Conservation (phyloP, 768 basidiomycete species). For the Amanita thiersii region DNA sequence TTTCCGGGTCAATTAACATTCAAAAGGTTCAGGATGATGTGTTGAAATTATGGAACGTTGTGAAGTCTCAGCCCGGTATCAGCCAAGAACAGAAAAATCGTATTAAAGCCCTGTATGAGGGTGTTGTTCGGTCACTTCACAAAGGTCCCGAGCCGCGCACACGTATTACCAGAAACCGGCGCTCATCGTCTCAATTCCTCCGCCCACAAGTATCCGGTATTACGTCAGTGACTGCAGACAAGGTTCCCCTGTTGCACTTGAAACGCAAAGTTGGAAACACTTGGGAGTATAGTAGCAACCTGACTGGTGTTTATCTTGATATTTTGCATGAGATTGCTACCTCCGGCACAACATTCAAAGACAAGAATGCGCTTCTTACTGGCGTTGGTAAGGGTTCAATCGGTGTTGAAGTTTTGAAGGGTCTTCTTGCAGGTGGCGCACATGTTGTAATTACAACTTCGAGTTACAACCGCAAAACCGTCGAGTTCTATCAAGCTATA, state of each 20-base stretch:
- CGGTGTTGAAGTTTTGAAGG: slow-evolving; percentile 95
- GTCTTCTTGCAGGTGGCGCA: slow-evolving; percentile 91
- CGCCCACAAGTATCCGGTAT: slow-evolving; percentile 79
- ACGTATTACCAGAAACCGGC: slow-evolving; percentile 62
- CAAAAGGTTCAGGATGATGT: slow-evolving; percentile 98
- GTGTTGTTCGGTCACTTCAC: slow-evolving; percentile 88
- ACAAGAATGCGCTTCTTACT: slow-evolving; percentile 96
- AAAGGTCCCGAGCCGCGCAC: slow-evolving; percentile 60
- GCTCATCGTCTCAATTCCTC: slow-evolving; percentile 95
- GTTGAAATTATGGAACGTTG: slow-evolving; percentile 93
- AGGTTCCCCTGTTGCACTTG: slow-evolving; percentile 89
- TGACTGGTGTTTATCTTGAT: slow-evolving; percentile 93
- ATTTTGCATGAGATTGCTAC: slow-evolving; percentile 98
- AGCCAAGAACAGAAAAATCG: slow-evolving; percentile 95
- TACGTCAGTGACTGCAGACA: slow-evolving; percentile 71
- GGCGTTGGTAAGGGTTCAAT: slow-evolving; percentile 98
- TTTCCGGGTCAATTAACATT: slow-evolving; percentile 78
- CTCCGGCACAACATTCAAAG: slow-evolving; percentile 96
- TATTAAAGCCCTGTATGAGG: slow-evolving; percentile 92
- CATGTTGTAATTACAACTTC: slow-evolving; percentile 98
- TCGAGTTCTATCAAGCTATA: slow-evolving; percentile 97
- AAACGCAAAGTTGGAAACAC: slow-evolving; percentile 92
- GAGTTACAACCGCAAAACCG: slow-evolving; percentile 89
- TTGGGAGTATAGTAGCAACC: slow-evolving; percentile 97
- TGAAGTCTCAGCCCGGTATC: slow-evolving; percentile 95